Evolutionary conservation across 805 yeast species (phyloP).

Genomic region (Lipomyces japonicus): DNA sequence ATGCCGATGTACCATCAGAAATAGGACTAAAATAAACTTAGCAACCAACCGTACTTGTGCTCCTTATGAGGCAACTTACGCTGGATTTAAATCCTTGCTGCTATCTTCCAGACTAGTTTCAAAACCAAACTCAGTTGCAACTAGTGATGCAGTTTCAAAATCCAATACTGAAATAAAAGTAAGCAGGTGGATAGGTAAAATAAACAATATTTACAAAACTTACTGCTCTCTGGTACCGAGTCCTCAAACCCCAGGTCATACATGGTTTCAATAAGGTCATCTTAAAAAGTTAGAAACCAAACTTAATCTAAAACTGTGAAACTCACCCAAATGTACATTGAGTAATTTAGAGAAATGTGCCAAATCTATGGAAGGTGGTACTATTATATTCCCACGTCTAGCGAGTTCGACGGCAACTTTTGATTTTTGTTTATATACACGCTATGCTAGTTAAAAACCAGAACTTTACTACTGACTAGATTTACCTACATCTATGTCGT

Average conservation of each 20-base stretch:
- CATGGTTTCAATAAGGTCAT: conserved; percentile 53
- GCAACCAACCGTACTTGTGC: not conserved
- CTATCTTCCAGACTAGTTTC: conserved; percentile 49
- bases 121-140: conserved; percentile 85
- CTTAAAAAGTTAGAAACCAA: not conserved
- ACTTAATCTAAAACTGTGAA: not conserved
- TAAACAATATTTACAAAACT: conserved; percentile 36
- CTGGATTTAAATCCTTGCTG: conserved; percentile 33
- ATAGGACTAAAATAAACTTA: conserved; percentile 22
- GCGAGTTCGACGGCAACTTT: too few relatives aligned
- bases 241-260: conserved; percentile 65
- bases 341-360: not conserved
- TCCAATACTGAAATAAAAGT: conserved; percentile 50
- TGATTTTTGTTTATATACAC: too few relatives aligned
- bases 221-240: conserved; percentile 55
- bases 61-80: not conserved
- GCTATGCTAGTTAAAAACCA: too few relatives aligned
- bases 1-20: conserved; percentile 45
- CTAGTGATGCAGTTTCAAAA: conserved; percentile 75
- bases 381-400: not conserved
- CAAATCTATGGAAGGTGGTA: not conserved
- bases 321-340: not conserved
- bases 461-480: too few relatives aligned
- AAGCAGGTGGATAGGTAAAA: too few relatives aligned
- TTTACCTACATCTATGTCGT: too few relatives aligned